phyloP scores from a whole-genome alignment of 306 rosid species.

The Sesbania bispinosa region DNA sequence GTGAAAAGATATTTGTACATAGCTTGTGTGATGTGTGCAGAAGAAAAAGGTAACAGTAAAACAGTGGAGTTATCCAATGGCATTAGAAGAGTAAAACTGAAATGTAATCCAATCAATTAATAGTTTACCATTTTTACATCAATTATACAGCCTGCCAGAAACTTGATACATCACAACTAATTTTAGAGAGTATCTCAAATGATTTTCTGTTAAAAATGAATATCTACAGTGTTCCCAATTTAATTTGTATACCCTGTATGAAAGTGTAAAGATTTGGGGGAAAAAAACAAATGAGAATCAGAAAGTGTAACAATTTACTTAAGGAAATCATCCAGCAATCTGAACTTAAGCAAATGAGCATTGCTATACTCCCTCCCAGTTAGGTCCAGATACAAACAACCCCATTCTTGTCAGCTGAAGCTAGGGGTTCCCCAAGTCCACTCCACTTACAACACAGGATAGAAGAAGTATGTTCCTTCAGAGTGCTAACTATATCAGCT shows the following conservation, averaged over 20 bases:
- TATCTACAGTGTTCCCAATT: constrained; percentile 7
- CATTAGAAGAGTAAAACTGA: background rate
- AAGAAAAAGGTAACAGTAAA: background rate
- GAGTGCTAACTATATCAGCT: constrained; percentile 65
- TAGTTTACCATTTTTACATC: background rate
- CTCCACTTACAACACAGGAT: constrained; percentile 89
- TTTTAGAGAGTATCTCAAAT: background rate
- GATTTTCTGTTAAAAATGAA: background rate
- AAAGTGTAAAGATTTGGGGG: background rate
- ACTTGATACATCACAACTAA: background rate
- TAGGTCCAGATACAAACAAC: constrained; percentile 74
- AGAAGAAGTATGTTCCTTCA: constrained; percentile 73
- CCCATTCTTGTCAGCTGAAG: constrained; percentile 92
- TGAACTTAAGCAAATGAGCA: background rate
- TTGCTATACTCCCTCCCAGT: background rate
- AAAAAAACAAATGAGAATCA: no score
- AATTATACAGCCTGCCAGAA: background rate
- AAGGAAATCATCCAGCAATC: background rate
- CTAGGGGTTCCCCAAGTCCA: constrained; percentile 76
- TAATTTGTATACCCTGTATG: constrained; percentile 9
- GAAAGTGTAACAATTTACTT: background rate
- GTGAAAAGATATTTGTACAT: background rate
- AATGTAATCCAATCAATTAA: background rate
- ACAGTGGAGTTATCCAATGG: background rate
- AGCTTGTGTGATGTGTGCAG: background rate